These are phyloP conservation scores for Malbranchea zuffiana DNA, from an alignment of 2,329 filamentous ascomycete genomes.

Conservation along the genomic window DNA sequence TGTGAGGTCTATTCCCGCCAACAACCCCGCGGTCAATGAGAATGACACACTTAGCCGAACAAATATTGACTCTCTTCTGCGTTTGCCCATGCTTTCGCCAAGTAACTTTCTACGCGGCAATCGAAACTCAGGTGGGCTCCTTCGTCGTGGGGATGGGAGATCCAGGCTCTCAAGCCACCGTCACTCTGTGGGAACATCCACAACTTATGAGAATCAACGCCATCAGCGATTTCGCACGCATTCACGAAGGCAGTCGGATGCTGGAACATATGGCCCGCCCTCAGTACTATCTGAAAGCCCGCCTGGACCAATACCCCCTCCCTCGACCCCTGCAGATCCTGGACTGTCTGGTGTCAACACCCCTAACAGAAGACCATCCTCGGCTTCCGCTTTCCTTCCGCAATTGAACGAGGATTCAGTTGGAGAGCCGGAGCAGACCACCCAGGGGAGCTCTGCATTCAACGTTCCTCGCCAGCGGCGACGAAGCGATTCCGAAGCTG, in stretches of 20 bases:
- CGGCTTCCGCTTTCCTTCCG: conserved; percentile 35
- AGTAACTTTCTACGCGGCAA: conserved; percentile 32
- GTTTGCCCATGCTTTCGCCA: conserved; percentile 34
- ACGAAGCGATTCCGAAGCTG: conserved; percentile 49
- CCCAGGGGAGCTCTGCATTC: conserved; percentile 31
- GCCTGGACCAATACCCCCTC: conserved; percentile 49
- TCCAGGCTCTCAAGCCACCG: conserved; percentile 45
- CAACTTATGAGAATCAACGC: conserved; percentile 44
- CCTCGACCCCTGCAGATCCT: conserved; percentile 52
- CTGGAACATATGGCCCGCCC: conserved; percentile 28
- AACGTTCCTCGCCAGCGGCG: conserved; percentile 42
- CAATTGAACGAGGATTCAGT: conserved; percentile 31
- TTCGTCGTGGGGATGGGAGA: conserved; percentile 45
- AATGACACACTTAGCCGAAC: conserved; percentile 13
- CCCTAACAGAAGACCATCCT: conserved; percentile 38
- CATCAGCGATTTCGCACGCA: conserved; percentile 36
- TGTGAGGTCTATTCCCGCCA: conserved; percentile 53
- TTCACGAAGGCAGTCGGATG: conserved; percentile 26
- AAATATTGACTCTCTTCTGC: conserved; percentile 33
- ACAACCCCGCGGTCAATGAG: conserved; percentile 34
- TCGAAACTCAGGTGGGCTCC: conserved; percentile 40
- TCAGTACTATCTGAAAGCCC: conserved; percentile 45
- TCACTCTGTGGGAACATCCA: conserved; percentile 43
- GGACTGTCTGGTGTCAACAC: conserved; percentile 44
- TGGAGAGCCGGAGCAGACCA: conserved; percentile 30